Conservation (phyloP, 768 basidiomycete species). For the Candolleomyces aberdarensis region DNA sequence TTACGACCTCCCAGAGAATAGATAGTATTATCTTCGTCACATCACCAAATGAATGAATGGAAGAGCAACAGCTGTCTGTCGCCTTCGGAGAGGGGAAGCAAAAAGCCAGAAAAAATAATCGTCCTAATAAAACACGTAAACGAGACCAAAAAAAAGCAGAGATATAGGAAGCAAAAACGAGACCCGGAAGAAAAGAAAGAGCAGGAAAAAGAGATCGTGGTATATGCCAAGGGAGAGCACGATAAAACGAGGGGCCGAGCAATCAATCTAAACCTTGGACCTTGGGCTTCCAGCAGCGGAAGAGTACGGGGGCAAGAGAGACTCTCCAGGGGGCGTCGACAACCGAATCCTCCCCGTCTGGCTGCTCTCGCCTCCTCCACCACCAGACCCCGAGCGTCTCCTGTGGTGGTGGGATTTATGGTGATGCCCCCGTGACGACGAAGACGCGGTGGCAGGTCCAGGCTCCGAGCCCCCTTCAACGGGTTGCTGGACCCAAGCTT, state of each 20-base stretch:
- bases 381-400: slow-evolving; percentile 14
- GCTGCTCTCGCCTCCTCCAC: neutral
- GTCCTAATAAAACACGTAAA: neutral
- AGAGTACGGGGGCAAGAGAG: slow-evolving; percentile 31
- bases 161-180: neutral
- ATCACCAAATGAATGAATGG: too few species aligned
- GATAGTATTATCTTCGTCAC: too few species aligned
- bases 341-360: slow-evolving; percentile 38
- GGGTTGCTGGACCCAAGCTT: slow-evolving; percentile 59
- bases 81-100: slow-evolving; percentile 2
- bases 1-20: too few species aligned
- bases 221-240: neutral
- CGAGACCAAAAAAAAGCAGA: neutral
- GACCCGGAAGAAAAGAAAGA: neutral
- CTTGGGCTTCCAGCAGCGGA: slow-evolving; percentile 1
- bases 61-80: too few species aligned
- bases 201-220: neutral
- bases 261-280: neutral
- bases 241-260: neutral
- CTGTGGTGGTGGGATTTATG: slow-evolving; percentile 20
- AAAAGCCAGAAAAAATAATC: neutral
- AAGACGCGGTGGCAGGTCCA: neutral
- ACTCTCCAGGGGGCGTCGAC: slow-evolving; percentile 44
- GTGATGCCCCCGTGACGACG: neutral
- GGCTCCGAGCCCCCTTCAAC: neutral